Base-by-base conservation (phyloP, 2,329 filamentous ascomycete species). In the Elsinoe batatas region DNA sequence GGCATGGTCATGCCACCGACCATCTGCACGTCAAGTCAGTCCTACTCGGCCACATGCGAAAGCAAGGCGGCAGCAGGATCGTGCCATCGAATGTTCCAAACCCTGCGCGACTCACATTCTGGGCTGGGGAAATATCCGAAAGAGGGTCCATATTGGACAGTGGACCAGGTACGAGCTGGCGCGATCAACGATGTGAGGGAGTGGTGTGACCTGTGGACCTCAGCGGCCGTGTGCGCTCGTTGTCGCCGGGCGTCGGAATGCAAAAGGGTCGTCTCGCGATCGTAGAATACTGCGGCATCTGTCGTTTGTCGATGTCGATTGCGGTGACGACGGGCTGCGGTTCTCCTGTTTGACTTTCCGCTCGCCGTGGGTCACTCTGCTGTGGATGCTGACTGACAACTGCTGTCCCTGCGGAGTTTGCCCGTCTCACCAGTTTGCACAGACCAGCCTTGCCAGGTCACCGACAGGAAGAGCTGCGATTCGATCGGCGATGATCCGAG, bases 1-100 rank as follows among this genome's bases (percentile, higher is more conserved):
- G 61, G 54, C 59, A 66, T 65, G 35, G 64, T 59, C 32, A 60
- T 56, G 35, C 59, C 59, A 22, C 59, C 61, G 43, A 59, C 59
- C 61, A 67, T 63, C 64, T 66, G 53, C 54, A 57, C 15, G 35
- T 32, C 38, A 37, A 35, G 47, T 51, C 33, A 51, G 47, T 44
- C 32, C 12, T 18, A 26, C n/a, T 18, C 18, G 30, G 22, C 17
- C 40, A 44, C 35, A 46, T 46, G 53, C 50, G 50, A 13, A 22
- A n/a, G 32, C 49, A 37, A 53, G 12, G 35, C 36, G 33, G 33
- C 22, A 33, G 35, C 26, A 38, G 47, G 47, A 36, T 51, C 35
- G 33, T 38, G 47, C 32, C 47, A 26, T 51, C 47, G 33, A 15
- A 26, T 37, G 44, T 49, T 33, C 32, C 32, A 33, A 33, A 36